phyloP scores from a whole-genome alignment of 495 filamentous ascomycete species.

The Aspergillus homomorphus region DNA sequence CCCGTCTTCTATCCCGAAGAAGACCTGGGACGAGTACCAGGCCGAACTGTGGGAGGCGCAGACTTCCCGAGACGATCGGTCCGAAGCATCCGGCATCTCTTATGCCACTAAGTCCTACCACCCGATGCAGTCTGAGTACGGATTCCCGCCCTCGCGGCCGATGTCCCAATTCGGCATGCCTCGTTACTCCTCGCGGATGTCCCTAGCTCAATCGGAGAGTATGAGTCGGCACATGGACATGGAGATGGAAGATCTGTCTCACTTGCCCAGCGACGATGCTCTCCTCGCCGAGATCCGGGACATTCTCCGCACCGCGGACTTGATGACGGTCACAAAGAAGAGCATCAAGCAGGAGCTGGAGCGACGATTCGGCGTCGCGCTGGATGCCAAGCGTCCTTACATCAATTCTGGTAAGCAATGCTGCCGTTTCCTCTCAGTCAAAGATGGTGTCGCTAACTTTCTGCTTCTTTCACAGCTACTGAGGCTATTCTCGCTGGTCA shows the following conservation, averaged over 20 bases:
- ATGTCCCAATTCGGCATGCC: conserved; percentile 71
- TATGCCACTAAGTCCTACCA: conserved; percentile 83
- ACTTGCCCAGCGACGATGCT: conserved; percentile 82
- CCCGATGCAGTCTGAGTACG: conserved; percentile 49
- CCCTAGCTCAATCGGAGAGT: conserved; percentile 74
- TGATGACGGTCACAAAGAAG: conserved; percentile 99
- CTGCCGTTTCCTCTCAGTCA: conserved; percentile 1
- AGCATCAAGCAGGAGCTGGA: conserved; percentile 92
- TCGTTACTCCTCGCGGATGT: conserved; percentile 64
- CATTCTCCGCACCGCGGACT: conserved; percentile 82
- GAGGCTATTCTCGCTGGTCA: conserved; percentile 67
- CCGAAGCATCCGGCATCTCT: conserved; percentile 86
- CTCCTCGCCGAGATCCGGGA: conserved; percentile 91
- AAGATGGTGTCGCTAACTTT: conserved; percentile 33
- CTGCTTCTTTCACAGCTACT: conserved; percentile 59
- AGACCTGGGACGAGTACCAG: conserved; percentile 99
- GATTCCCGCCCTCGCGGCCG: conserved; percentile 59
- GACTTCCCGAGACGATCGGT: conserved; percentile 79
- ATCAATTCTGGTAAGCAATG: conserved; percentile 83
- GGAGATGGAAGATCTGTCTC: conserved; percentile 65
- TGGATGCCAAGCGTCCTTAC: conserved; percentile 82
- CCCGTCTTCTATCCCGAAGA: conserved; percentile 85
- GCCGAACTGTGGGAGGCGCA: conserved; percentile 90
- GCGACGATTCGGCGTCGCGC: conserved; percentile 72
- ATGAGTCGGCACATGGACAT: conserved; percentile 58